Evolutionary conservation across 1,139 yeast species (phyloP), one percentile per base, ranked within the genome.

Genomic region (Candida frijolesensis): DNA sequence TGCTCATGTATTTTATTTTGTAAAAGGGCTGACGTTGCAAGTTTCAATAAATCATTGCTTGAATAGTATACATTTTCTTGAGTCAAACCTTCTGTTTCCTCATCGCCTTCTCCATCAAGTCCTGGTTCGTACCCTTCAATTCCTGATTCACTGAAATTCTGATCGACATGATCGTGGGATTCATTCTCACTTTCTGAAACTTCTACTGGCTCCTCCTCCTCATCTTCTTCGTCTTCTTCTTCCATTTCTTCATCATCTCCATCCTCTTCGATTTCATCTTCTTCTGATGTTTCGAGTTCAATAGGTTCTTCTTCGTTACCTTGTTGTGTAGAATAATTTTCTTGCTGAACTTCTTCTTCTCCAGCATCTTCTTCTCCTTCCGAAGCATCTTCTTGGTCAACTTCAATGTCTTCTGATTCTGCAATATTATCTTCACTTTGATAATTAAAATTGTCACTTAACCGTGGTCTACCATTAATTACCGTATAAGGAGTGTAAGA

Each of bases 111-210:
- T 3, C 62, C 56, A 18, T 62, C 64, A n/a, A 38, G 10, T 19
- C 42, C 42, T 3, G 60, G 54, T n/a, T 59, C 59, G 29, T 61
- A 60, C 14, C 61, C 56, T n/a, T 58, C 61, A 27, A 41, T 41
- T 22, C 30, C 46, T 12, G 46, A 47, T 33, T 48, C 55, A 29
- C 34, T 46, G 5, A 33, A 30, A 16, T 33, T 18, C 1, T 42
- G 39, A 25, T 48, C 42, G 11, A 27, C 15, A 12, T 47, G 45
- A 19, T 43, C 47, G 1, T 47, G 45, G 2, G 25, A 27, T 3
- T 15, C 30, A 18, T 6, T 33, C 16, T 51, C 64, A 7, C 62
- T 55, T 4, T 68, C 68, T 11, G 63, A 58, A 66, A 48, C 52
- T 6, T 49, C 49, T 14, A 63, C 52, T 63, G 47, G 54, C 63